Evolutionary conservation across 306 rosid species (phyloP).

Genomic region (Clitoria ternatea): DNA sequence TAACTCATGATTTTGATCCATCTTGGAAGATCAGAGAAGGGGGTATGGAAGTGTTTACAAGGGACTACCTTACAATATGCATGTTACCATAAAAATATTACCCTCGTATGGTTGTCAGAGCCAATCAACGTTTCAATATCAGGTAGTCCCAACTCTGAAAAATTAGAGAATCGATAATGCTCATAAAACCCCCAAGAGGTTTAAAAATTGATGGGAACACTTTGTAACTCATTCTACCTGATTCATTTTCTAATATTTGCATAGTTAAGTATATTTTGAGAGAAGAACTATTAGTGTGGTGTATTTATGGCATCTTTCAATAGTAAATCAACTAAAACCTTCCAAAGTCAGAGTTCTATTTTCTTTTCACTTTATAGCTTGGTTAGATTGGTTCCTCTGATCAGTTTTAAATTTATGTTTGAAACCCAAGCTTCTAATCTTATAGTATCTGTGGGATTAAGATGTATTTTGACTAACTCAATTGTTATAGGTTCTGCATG

Average conservation of each 20-base stretch:
- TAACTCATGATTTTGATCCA: conserved; percentile 76
- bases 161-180: background rate
- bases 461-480: background rate
- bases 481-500: conserved; percentile 9
- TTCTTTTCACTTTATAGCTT: conserved; percentile 13
- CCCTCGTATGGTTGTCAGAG: conserved; percentile 83
- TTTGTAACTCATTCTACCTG: background rate
- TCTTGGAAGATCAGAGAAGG: conserved; percentile 95
- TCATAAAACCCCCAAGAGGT: background rate
- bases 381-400: background rate
- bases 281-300: background rate
- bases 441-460: background rate
- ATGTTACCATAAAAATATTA: conserved; percentile 87
- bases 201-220: background rate
- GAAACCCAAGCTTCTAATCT: conserved; percentile 3
- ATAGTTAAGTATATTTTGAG: conserved; percentile 1
- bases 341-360: background rate
- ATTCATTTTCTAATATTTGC: background rate
- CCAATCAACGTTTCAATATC: conserved; percentile 52
- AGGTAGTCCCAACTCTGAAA: conserved; percentile 53
- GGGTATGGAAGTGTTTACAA: conserved; percentile 77
- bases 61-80: conserved; percentile 71
- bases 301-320: background rate
- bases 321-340: background rate
- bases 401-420: background rate